Evolutionary conservation across 805 yeast genomes (phyloP).

Genomic region (Candida arabinofermentans): DNA sequence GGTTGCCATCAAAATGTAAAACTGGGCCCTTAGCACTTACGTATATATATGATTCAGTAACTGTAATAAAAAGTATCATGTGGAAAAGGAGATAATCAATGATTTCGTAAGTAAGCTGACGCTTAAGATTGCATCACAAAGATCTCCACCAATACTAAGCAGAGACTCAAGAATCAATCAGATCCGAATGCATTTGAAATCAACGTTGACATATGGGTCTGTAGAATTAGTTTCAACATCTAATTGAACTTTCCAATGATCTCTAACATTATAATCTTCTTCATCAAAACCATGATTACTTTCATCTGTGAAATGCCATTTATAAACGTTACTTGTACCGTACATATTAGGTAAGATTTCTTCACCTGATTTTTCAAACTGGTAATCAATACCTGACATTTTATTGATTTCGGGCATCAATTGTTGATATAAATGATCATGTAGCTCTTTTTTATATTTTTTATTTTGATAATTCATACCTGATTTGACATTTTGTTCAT

Average conservation of each 20-base stretch:
- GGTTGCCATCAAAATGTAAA: too few relatives aligned
- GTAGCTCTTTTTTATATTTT: constrained; percentile 60
- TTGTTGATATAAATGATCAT: constrained; percentile 63
- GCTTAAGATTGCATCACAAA: too few relatives aligned
- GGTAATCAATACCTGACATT: constrained; percentile 40
- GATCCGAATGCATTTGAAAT: constrained; percentile 34
- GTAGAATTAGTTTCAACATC: constrained; percentile 58
- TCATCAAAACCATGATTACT: constrained; percentile 44
- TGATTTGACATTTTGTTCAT: constrained; percentile 59
- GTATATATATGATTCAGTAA: too few relatives aligned
- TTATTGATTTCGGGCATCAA: constrained; percentile 53
- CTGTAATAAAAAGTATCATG: too few relatives aligned
- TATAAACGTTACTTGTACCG: constrained; percentile 34
- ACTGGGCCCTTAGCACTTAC: too few relatives aligned
- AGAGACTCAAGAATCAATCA: neutral
- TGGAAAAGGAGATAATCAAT: too few relatives aligned
- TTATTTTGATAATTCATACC: constrained; percentile 59
- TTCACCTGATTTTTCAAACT: constrained; percentile 36
- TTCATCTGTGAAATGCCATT: constrained; percentile 54
- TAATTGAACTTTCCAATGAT: constrained; percentile 56
- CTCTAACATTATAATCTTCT: constrained; percentile 38
- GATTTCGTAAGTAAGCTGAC: too few relatives aligned
- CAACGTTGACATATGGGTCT: constrained; percentile 58
- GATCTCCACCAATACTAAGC: too few relatives aligned
- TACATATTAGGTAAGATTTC: constrained; percentile 37